Base-by-base conservation (phyloP, 805 yeast genomes). In the Saturnispora galanensis region DNA sequence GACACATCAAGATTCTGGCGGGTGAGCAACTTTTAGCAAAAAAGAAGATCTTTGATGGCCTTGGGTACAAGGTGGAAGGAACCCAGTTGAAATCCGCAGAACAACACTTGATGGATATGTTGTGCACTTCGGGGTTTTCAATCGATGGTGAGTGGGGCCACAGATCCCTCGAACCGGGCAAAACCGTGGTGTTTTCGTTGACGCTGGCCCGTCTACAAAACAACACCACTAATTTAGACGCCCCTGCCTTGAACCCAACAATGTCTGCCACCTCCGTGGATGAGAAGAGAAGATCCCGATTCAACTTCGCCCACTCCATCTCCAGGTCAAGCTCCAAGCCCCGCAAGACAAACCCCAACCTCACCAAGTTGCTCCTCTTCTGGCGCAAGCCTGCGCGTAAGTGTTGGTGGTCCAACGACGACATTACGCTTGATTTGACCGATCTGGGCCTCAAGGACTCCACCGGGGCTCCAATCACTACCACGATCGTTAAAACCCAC, bases 301-400 rank as follows among this genome's bases (percentile, higher is more conserved):
- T 82, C 4, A 67, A 71, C 7, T 64, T 83, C 43, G 85, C 88
- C 2, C 74, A 71, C 42, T 79, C 86, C 1, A 67, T 77, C 31
- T 69, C 77, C 10, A 59, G 65, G 45, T 57, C 63, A 3, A 50
- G 61, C 3, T 67, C 70, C 7, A 59, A 63, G 57, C 57, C 56
- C 50, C 52, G 65, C 52, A 56, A 48, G 42, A 15, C 38, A 10
- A 64, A 65, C 51, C 63, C 70, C 18, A 64, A 62, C 48, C 65
- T 64, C 11, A 64, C 67, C 4, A 93, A 93, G 62, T 71, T 93
- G 42, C 69, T 93, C 32, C 66, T 93, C 42, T 93, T 93, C 59
- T 93, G 98, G 97, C 75, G 95, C 50, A 93, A 93, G 59, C 98
- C 98, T 1, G 98, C 98, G 2, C 75, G 97, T 58, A 93, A 93